Conservation (phyloP, 495 filamentous ascomycete species). For the Daldinia decipiens region DNA sequence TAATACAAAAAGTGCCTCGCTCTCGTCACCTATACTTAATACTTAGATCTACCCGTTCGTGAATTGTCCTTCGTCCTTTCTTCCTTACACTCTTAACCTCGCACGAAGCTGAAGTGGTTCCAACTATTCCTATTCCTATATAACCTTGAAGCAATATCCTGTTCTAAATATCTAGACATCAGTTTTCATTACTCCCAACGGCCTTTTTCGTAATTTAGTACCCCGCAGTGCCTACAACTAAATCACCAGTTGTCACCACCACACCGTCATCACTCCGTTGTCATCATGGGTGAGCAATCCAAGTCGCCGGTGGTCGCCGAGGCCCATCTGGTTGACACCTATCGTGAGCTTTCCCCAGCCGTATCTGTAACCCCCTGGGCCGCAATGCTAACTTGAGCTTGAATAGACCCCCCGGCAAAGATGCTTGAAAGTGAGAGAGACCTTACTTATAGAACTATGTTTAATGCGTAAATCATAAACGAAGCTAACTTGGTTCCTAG, state of each 20-base stretch:
- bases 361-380: background rate
- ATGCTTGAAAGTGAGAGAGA: constrained; percentile 69
- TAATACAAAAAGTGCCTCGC: constrained; percentile 46
- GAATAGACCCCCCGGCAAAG: constrained; percentile 63
- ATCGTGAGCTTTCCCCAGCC: constrained; percentile 61
- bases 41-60: constrained; percentile 5
- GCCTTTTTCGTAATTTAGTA: constrained; percentile 21
- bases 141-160: constrained; percentile 6
- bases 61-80: constrained; percentile 31
- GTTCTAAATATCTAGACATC: constrained; percentile 15
- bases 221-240: constrained; percentile 39
- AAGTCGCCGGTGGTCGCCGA: constrained; percentile 79
- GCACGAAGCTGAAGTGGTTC: constrained; percentile 19
- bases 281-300: constrained; percentile 74
- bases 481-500: constrained; percentile 54
- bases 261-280: constrained; percentile 31
- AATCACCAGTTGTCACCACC: constrained; percentile 40
- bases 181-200: constrained; percentile 19
- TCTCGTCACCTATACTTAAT: constrained; percentile 30
- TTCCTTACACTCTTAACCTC: constrained; percentile 16
- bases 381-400: constrained; percentile 32
- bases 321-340: constrained; percentile 87
- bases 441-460: constrained; percentile 5
- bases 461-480: constrained; percentile 2
- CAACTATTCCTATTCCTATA: constrained; percentile 20